A percentile compares a stretch with the other conserved stretches of the same genome.
Evolutionary conservation across 2,329 filamentous ascomycete species (phyloP).

Genomic region (Aureobasidium zeae): DNA sequence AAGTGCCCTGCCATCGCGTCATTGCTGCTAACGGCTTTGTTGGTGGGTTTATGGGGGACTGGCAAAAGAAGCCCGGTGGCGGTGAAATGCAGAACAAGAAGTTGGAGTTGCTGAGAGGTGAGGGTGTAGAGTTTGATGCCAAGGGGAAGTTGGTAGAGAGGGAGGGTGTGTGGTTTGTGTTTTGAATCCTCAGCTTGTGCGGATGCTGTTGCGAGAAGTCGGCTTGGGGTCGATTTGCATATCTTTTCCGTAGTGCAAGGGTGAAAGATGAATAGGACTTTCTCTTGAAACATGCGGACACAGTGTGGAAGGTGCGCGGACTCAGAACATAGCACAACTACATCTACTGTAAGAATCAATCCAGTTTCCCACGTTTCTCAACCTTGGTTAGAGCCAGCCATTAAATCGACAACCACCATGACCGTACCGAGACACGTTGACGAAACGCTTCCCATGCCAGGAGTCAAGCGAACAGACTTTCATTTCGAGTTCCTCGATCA

Average conservation of each 20-base stretch:
- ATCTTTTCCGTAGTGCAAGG: too few relatives aligned
- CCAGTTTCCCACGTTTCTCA: too few relatives aligned
- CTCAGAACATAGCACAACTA: too few relatives aligned
- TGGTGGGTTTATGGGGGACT: constrained; percentile 1
- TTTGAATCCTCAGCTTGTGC: too few relatives aligned
- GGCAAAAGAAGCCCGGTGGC: not conserved
- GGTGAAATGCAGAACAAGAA: not conserved
- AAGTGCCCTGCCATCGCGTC: not conserved
- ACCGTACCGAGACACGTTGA: constrained; percentile 3
- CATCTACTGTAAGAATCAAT: too few relatives aligned
- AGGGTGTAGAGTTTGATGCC: not conserved
- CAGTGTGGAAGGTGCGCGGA: too few relatives aligned
- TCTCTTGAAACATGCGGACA: too few relatives aligned
- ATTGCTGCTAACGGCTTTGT: constrained; percentile 5
- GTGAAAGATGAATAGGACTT: too few relatives aligned
- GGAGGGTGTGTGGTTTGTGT: constrained; percentile 1
- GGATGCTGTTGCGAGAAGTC: too few relatives aligned
- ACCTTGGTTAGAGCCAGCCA: too few relatives aligned
- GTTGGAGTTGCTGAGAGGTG: not conserved
- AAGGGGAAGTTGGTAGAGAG: not conserved
- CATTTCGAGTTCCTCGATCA: not conserved
- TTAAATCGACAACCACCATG: too few relatives aligned
- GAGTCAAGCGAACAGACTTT: not conserved
- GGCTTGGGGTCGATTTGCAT: too few relatives aligned
- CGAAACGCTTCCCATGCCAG: constrained; percentile 9